Base-by-base conservation (phyloP, 1,284 basidiomycete genomes). In the Marasmius tenuissimus region DNA sequence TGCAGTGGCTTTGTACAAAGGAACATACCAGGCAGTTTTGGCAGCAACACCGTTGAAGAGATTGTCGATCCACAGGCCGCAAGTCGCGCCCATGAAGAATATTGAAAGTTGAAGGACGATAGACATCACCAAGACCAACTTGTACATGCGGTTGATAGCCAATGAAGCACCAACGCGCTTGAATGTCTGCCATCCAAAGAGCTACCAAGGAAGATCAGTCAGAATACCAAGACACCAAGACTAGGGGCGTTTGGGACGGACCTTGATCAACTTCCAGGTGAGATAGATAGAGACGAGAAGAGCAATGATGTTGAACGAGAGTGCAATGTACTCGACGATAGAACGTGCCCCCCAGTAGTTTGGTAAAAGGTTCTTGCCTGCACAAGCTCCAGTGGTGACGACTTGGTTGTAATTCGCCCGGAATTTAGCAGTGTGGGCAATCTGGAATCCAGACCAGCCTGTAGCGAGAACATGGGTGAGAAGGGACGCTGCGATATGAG, bases 171-270 rank as follows among this genome's bases (percentile, higher is more conserved):
- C 91, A 58, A 93, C 85, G 62, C 90, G 87, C 72, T 92, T 92
- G 82, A 92, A 93, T 0, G 91, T 93, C 72, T 91, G 88, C 90
- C 89, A 92, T 50, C 90, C 88, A 69, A 90, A 93, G 34, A 82
- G 71, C 91, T 92, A 35, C 42, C 55, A 47, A 16, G 56, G 49
- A 9, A 58, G 50, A 51, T 64, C 47, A 40, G 34, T n/a, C 14
- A 53, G 16, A 55, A 38, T 9, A 7, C 16, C 16, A 27, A 50
- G 52, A 45, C 18, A 18, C 18, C 3, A 56, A 57, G 49, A 58
- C 34, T 37, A 49, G 33, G 6, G 6, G 54, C 48, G 9, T 18
- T 51, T 54, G 27, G 27, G 27, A 67, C 71, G 8, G 49, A 91
- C 91, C 82, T 89, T 91, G 68, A 89, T 79, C 27, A 93, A 77